phyloP scores from a whole-genome alignment of 805 yeast genomes.

The Priceomyces fermenticarens region DNA sequence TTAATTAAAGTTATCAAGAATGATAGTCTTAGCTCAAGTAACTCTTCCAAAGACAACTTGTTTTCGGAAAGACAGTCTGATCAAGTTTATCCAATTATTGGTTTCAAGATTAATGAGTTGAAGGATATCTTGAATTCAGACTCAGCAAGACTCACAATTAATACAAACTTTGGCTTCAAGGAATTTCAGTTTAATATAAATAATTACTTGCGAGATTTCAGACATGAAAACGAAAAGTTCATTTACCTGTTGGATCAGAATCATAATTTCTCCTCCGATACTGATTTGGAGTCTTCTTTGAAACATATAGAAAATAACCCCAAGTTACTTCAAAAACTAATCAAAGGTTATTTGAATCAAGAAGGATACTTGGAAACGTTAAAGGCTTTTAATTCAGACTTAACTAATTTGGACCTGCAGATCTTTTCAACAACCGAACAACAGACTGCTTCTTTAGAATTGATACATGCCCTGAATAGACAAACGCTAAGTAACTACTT shows the following conservation, averaged over 20 bases:
- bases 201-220: slow-evolving; percentile 48
- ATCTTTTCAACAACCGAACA: slow-evolving; percentile 8
- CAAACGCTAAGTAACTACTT: slow-evolving; percentile 21
- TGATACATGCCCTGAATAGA: slow-evolving; percentile 24
- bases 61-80: slow-evolving; percentile 16
- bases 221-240: slow-evolving; percentile 23
- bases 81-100: slow-evolving; percentile 27
- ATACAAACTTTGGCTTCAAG: slow-evolving; percentile 54
- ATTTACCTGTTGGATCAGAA: slow-evolving; percentile 21
- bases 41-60: slow-evolving; percentile 14
- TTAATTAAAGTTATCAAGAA: slow-evolving; percentile 22
- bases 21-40: slow-evolving; percentile 21
- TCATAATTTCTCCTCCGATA: slow-evolving; percentile 3
- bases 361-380: slow-evolving; percentile 38
- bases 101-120: slow-evolving; percentile 25
- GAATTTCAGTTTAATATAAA: slow-evolving; percentile 63
- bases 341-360: slow-evolving; percentile 36
- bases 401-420: slow-evolving; percentile 19
- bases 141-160: slow-evolving; percentile 23
- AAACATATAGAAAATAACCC: slow-evolving; percentile 25
- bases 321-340: slow-evolving; percentile 25
- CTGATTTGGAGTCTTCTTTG: slow-evolving; percentile 16
- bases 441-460: slow-evolving; percentile 7
- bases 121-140: slow-evolving; percentile 29
- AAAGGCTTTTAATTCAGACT: slow-evolving; percentile 30